Percentiles rank a stretch among this genome's conserved stretches.
phyloP scores from a whole-genome alignment of 2,329 filamentous ascomycete genomes.

The Akanthomyces dipterigenus region DNA sequence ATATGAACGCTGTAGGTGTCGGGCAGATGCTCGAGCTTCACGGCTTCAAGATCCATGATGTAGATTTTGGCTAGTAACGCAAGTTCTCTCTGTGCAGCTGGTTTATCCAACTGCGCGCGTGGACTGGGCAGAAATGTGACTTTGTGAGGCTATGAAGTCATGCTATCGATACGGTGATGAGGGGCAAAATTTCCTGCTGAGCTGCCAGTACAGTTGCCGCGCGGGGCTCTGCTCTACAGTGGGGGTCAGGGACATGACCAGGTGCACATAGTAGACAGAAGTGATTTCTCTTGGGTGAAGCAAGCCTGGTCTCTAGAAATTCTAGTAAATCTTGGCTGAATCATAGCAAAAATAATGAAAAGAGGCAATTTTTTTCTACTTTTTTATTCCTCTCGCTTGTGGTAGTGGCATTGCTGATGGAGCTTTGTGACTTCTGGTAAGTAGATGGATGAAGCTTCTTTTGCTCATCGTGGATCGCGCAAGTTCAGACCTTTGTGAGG shows the following conservation, averaged over 20 bases:
- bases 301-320: no score
- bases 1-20: conserved; percentile 60
- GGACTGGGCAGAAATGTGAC: not conserved
- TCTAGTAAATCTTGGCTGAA: no score
- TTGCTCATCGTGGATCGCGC: no score
- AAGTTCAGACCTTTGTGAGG: no score
- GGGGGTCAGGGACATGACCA: not conserved
- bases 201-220: not conserved
- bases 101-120: no score
- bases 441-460: no score
- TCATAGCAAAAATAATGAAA: no score
- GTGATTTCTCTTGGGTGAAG: not conserved
- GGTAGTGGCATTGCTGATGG: no score
- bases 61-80: conserved; percentile 11
- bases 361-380: no score
- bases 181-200: not conserved
- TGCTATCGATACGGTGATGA: conserved; percentile 5
- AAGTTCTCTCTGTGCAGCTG: not conserved
- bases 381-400: no score
- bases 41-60: conserved; percentile 46
- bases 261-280: not conserved
- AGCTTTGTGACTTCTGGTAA: no score
- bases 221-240: not conserved
- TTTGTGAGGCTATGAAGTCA: not conserved
- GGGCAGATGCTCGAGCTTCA: conserved; percentile 71